These are phyloP conservation scores for Pneumocystis wakefieldiae DNA, from an alignment of 1,139 yeast genomes.

Conservation along the genomic window DNA sequence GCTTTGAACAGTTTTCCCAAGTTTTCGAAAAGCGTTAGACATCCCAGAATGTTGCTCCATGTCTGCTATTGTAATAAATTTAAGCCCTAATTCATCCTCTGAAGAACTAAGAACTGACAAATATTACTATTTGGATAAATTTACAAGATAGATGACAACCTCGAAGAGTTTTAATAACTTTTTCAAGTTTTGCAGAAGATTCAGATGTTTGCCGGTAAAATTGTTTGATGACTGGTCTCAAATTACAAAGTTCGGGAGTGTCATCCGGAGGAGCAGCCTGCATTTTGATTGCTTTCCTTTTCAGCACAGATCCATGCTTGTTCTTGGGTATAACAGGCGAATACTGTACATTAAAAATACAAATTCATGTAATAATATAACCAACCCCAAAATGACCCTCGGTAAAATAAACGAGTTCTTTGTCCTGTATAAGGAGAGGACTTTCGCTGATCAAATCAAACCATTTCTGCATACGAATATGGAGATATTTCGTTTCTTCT, in stretches of 20 bases:
- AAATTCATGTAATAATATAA: conserved; percentile 22
- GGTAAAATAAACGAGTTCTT: conserved; percentile 73
- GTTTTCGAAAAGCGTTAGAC: conserved; percentile 68
- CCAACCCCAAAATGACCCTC: conserved; percentile 63
- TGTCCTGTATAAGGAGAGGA: conserved; percentile 70
- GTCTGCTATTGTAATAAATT: conserved; percentile 35
- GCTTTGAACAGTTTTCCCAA: conserved; percentile 51
- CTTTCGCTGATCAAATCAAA: conserved; percentile 56
- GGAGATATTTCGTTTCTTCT: conserved; percentile 53
- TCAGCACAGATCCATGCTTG: conserved; percentile 66
- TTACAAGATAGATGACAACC: conserved; percentile 15
- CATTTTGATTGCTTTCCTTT: conserved; percentile 80
- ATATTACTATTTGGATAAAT: neutral
- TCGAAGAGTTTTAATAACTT: conserved; percentile 40
- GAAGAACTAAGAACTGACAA: conserved; percentile 32
- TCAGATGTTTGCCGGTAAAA: conserved; percentile 50
- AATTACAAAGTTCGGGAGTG: conserved; percentile 59
- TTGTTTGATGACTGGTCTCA: conserved; percentile 72
- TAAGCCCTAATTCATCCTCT: conserved; percentile 51
- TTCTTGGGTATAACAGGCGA: conserved; percentile 29
- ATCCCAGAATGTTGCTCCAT: conserved; percentile 51
- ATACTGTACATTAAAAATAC: conserved; percentile 18
- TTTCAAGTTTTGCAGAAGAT: conserved; percentile 41
- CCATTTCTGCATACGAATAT: conserved; percentile 66
- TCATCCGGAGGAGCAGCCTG: conserved; percentile 86